These are phyloP conservation scores for Irpex lacteus DNA, from an alignment of 1,284 basidiomycete species.

Conservation along the genomic window DNA sequence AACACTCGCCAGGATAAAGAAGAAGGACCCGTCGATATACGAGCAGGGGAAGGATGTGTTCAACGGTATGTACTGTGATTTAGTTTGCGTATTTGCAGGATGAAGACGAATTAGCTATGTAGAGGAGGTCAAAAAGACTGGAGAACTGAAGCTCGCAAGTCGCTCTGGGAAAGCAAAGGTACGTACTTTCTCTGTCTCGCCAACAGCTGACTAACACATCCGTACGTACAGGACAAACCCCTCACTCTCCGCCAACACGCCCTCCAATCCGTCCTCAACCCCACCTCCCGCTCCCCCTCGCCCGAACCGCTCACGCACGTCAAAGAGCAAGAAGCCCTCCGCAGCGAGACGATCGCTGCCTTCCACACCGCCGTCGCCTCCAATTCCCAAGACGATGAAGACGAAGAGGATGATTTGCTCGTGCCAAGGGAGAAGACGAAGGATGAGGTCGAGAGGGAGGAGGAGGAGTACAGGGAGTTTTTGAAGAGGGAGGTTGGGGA, in stretches of 20 bases:
- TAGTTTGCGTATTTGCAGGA: background rate
- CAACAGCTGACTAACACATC: background rate
- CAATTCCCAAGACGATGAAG: constrained; percentile 30
- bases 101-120: constrained; percentile 5
- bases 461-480: constrained; percentile 80
- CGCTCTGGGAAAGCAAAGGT: constrained; percentile 53
- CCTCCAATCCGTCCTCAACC: constrained; percentile 52
- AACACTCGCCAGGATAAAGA: constrained; percentile 84
- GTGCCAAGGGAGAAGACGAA: constrained; percentile 74
- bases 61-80: constrained; percentile 50
- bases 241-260: constrained; percentile 60
- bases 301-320: constrained; percentile 68
- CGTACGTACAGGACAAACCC: constrained; percentile 40
- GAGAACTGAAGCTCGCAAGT: constrained; percentile 19
- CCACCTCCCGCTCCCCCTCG: constrained; percentile 50
- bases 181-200: constrained; percentile 6
- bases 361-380: constrained; percentile 55
- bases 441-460: constrained; percentile 73
- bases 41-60: constrained; percentile 71
- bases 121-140: constrained; percentile 68
- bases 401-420: constrained; percentile 66
- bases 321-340: constrained; percentile 76
- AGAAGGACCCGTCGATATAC: constrained; percentile 85
- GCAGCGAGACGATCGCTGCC: constrained; percentile 82
- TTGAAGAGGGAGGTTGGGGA: constrained; percentile 81